Base-by-base conservation (phyloP, 2,329 filamentous ascomycete genomes). In the Epichloe typhina region DNA sequence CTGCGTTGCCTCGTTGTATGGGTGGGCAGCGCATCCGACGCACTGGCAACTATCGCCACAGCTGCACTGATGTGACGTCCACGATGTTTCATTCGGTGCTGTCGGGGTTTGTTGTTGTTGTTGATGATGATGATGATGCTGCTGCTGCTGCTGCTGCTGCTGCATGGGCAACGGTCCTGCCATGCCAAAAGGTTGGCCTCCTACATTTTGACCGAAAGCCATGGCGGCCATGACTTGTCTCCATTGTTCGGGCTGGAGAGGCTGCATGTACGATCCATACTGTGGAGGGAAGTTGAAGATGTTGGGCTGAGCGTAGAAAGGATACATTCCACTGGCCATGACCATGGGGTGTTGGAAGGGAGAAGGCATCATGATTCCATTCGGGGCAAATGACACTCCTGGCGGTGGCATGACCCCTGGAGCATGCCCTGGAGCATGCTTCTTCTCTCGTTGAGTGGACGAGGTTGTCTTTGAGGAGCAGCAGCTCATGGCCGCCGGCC, bases 1-100 rank as follows among this genome's bases (percentile, higher is more conserved):
- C 54, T 71, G 74, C 47, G 77, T 85, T 21, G 80, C 77, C 7
- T 78, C 72, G 56, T 86, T 86, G 59, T 81, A 83, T 12, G 83
- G 80, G 61, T 86, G 82, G 2, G 77, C 78, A 5, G 80, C 73
- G 60, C 83, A 87, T 11, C 82, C 83, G 37, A 86, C 69, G 59
- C 83, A 87, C 56, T 81, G 74, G 56, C 83, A 87, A 31, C 69
- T 69, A 50, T 82, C 77, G 19, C 83, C 83, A 59, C 83, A 87
- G 46, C 71, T 70, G 58, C 83, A 87, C 50, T 64, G 68, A 44
- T 68, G 68, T 49, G 61, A 67, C 19, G 64, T 70, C 56, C 64
- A 67, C 3, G 57, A 52, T 3, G 57, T 52, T n/a, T 49, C 50
- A n/a, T 56, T 57, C 21, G 47, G 36, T 33, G 52, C 48, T 35